These are phyloP conservation scores for Boletus vermiculosoides DNA, from an alignment of 768 basidiomycete genomes.

Conservation along the genomic window DNA sequence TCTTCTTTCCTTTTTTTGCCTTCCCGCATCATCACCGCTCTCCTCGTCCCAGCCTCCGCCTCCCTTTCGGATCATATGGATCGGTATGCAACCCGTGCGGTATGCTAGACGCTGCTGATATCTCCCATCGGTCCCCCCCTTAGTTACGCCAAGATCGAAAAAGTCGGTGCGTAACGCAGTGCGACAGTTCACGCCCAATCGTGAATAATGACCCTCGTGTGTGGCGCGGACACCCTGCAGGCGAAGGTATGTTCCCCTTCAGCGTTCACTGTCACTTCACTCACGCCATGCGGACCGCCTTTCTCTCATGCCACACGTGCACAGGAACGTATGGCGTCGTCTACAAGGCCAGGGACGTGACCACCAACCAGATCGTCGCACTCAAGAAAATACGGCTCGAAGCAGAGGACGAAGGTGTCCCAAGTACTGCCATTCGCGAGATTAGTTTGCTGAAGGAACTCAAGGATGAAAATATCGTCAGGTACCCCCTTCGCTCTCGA, in stretches of 20 bases:
- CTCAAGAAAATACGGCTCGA: constrained; percentile 98
- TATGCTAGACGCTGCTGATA: constrained; percentile 18
- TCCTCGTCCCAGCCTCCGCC: neutral
- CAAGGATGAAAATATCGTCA: constrained; percentile 93
- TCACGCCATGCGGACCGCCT: constrained; percentile 5
- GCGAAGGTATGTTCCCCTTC: constrained; percentile 38
- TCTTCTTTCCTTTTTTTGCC: neutral
- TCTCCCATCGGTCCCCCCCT: constrained; percentile 24
- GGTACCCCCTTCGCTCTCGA: constrained; percentile 41
- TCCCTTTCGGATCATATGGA: constrained; percentile 26
- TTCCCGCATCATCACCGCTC: constrained; percentile 8
- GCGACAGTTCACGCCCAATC: constrained; percentile 1
- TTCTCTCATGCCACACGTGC: constrained; percentile 2
- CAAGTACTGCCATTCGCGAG: constrained; percentile 96
- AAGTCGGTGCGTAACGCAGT: constrained; percentile 77
- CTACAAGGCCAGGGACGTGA: constrained; percentile 89
- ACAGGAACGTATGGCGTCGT: constrained; percentile 98
- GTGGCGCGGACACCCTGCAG: constrained; percentile 29
- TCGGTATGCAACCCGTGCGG: constrained; percentile 28
- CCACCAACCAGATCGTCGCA: constrained; percentile 82
- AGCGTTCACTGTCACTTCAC: neutral
- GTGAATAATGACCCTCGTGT: constrained; percentile 17
- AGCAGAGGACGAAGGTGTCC: constrained; percentile 98
- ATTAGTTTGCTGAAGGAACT: constrained; percentile 97
- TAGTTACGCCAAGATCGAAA: constrained; percentile 97